These are phyloP conservation scores for Pseudonitzschia multistriata DNA, from an alignment of 108 stramenopile species.

Conservation along the genomic window DNA sequence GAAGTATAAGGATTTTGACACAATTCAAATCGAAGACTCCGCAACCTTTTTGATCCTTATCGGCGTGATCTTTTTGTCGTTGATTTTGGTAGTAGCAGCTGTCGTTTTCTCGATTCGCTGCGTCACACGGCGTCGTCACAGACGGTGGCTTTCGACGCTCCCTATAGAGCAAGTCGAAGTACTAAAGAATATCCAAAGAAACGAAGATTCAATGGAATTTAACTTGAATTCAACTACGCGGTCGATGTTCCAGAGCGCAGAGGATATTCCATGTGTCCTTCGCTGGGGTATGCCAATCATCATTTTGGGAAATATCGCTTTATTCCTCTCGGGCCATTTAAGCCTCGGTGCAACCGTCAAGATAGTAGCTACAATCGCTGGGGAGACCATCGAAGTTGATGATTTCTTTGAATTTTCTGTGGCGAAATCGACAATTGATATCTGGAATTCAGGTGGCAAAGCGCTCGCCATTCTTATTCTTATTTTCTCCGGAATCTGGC, in stretches of 20 bases:
- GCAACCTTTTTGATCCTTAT: conserved; percentile 50
- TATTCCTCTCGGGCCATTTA: conserved; percentile 77
- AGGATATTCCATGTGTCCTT: conserved; percentile 44
- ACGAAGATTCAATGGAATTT: conserved; percentile 33
- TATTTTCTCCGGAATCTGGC: conserved; percentile 81
- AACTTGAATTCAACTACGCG: conserved; percentile 44
- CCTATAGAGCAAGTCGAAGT: conserved; percentile 22
- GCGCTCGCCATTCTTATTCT: conserved; percentile 65
- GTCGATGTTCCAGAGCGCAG: conserved; percentile 49
- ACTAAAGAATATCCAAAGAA: conserved; percentile 24
- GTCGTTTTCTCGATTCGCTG: conserved; percentile 29
- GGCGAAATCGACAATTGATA: conserved; percentile 62
- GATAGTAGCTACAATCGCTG: conserved; percentile 58
- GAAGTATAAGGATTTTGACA: conserved; percentile 34
- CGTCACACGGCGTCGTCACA: conserved; percentile 49
- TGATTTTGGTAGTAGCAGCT: conserved; percentile 32
- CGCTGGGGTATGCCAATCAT: conserved; percentile 57
- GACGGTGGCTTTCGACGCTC: conserved; percentile 51
- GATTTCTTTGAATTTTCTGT: conserved; percentile 73
- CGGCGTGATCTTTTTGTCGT: conserved; percentile 20
- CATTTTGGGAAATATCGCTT: conserved; percentile 69
- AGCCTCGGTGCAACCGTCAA: conserved; percentile 68
- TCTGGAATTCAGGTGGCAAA: conserved; percentile 68
- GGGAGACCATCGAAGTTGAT: conserved; percentile 48
- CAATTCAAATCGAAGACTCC: conserved; percentile 20